Base-by-base conservation (phyloP, 1,284 basidiomycete genomes). In the Tausonia pullulans region DNA sequence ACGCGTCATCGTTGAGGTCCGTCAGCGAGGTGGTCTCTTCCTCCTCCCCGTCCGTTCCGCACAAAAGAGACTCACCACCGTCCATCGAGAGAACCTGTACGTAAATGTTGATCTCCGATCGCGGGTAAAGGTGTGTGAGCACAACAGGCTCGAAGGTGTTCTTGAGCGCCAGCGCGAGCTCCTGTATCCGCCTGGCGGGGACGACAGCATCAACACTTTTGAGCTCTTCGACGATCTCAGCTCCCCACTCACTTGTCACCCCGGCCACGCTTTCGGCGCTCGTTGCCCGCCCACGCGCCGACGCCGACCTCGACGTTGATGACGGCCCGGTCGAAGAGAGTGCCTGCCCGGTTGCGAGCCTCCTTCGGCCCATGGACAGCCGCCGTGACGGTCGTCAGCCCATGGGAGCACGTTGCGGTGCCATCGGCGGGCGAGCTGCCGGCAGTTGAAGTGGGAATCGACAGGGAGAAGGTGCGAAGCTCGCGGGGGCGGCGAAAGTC, bases 61-160 rank as follows among this genome's bases (percentile, higher is more conserved):
- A 11, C 14, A n/a, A 53, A 58, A 16, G 54, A 53, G 59, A 75
- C 77, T 64, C 69, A 77, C 81, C 80, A 45, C 95, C 95, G 72
- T 98, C 95, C 73, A 94, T 88, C 71, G 94, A 88, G 55, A 96
- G 79, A 45, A 98, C 87, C 74, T 95, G 90, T 10, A 98, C 82
- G 75, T 87, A 89, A 67, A 98, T 87, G 76, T 96, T 89, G 74
- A 98, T 95, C 74, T 94, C 86, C 44, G 89, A 89, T 61, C 95
- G 86, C 6, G 95, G 95, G 76, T 95, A 98, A 58, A 98, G 82
- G 69, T 83, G 83, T 1, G 88, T 87, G 74, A 94, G 88, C 51
- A 98, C 83, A 61, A 96, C 90, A 53, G 94, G 91, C 73, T 98
- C 93, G 71, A 98, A 98, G 0, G 95, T 97, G 50, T 90, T 87